Evolutionary conservation across 768 basidiomycete species (phyloP), one percentile per base, ranked within the genome.

Genomic region (Rhizopogon sp.): DNA sequence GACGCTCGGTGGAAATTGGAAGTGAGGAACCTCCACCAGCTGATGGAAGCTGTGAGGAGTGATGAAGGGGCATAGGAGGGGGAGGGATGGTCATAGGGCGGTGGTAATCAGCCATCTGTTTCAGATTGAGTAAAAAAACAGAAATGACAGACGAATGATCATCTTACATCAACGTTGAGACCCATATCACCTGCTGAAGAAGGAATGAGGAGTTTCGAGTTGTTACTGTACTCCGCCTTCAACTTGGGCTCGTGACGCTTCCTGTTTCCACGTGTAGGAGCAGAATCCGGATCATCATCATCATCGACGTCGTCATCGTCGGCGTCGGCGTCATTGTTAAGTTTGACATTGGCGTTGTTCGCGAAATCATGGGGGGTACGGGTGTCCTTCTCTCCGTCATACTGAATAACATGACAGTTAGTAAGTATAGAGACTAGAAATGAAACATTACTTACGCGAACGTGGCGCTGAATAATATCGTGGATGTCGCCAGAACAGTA

Each of bases 401-500:
- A 80, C 80, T 81, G 35, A 14, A 46, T 22, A 2, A 33, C 31
- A 42, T 45, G 37, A 53, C 39, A 16, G 43, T 33, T 44, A 25
- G 46, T 3, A 28, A 47, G 25, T 29, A 39, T 42, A 13, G 39
- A 39, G 20, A 2, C 13, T 31, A 11, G 43, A 46, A 39, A 50
- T 46, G 61, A 58, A 20, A 25, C 39, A 2, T 39, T n/a, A 58
- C 72, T 55, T 65, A 82, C 80, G 43, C 79, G 71, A 40, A 85
- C 58, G 68, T 90, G 88, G 42, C 87, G 80, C 58, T 85, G 78
- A 29, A 91, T 80, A 59, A 90, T 84, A 57, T 80, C 77, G 57
- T 83, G 79, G 55, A 87, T 81, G 64, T 90, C 86, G 17, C 72
- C 72, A 11, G 88, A 90, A 67, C 86, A 84, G 63, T 91, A 92